phyloP scores from a whole-genome alignment of 108 stramenopile species.

The Skeletonema marinoi region DNA sequence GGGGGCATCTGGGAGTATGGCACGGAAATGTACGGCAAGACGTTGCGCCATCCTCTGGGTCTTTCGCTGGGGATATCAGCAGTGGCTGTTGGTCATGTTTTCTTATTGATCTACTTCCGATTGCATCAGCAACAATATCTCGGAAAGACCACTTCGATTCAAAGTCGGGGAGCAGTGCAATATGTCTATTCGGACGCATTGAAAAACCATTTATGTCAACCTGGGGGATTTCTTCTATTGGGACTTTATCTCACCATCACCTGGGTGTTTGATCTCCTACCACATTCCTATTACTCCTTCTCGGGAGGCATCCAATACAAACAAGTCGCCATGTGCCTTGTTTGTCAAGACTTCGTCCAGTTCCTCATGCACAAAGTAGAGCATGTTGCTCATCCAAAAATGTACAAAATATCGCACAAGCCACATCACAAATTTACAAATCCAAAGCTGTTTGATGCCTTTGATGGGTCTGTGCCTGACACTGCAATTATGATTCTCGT shows the following conservation, averaged over 20 bases:
- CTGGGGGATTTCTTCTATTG: slow-evolving; percentile 91
- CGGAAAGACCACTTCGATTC: slow-evolving; percentile 64
- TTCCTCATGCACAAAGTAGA: slow-evolving; percentile 86
- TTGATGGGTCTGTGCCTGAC: slow-evolving; percentile 88
- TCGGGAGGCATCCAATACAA: slow-evolving; percentile 79
- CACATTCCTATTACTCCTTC: slow-evolving; percentile 83
- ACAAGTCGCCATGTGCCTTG: slow-evolving; percentile 64
- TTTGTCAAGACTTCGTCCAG: slow-evolving; percentile 88
- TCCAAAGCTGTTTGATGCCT: slow-evolving; percentile 94
- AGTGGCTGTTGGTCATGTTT: slow-evolving; percentile 83
- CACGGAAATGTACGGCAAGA: slow-evolving; percentile 29
- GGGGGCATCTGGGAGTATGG: slow-evolving; percentile 27
- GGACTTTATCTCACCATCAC: slow-evolving; percentile 78
- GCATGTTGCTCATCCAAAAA: slow-evolving; percentile 73
- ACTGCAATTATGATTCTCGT: slow-evolving; percentile 91
- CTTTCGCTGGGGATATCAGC: slow-evolving; percentile 77
- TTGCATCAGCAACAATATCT: slow-evolving; percentile 42
- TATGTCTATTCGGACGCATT: slow-evolving; percentile 79
- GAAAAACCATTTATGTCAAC: slow-evolving; percentile 83
- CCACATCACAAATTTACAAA: slow-evolving; percentile 95
- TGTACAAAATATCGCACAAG: slow-evolving; percentile 91
- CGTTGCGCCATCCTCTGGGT: slow-evolving; percentile 72
- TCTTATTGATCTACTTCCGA: slow-evolving; percentile 71
- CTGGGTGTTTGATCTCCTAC: slow-evolving; percentile 90
- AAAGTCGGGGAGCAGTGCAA: slow-evolving; percentile 66